A percentile compares a stretch with the other conserved stretches of the same genome.
These are phyloP conservation scores for Penicillium fuscoglaucum DNA, from an alignment of 2,329 filamentous ascomycete genomes.

Conservation along the genomic window DNA sequence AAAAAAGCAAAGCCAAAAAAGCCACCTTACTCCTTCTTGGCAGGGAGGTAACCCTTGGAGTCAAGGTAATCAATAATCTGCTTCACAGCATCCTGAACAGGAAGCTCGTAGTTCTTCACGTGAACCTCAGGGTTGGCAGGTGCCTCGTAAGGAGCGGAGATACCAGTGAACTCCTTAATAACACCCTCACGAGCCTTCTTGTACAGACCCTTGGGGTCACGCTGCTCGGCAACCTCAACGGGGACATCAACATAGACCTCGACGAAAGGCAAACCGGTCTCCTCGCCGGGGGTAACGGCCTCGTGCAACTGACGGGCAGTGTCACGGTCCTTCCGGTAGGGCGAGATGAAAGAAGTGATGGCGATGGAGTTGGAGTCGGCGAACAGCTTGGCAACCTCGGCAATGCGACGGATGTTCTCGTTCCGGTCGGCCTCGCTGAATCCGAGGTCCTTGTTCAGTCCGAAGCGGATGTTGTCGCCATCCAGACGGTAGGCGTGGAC, in stretches of 20 bases:
- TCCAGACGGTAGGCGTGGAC: conserved; percentile 88
- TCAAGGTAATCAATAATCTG: conserved; percentile 80
- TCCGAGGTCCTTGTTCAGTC: conserved; percentile 94
- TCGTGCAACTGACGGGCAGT: conserved; percentile 79
- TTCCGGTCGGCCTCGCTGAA: conserved; percentile 92
- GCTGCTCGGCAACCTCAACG: conserved; percentile 86
- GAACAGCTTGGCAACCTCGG: conserved; percentile 95
- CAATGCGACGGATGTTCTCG: conserved; percentile 96
- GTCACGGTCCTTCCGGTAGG: conserved; percentile 83
- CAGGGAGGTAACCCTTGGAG: conserved; percentile 62
- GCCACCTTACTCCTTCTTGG: conserved; percentile 31
- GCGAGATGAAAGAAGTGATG: conserved; percentile 95
- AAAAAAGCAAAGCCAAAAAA: background rate
- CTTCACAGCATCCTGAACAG: conserved; percentile 83
- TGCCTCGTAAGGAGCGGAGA: conserved; percentile 92
- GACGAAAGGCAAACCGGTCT: conserved; percentile 74
- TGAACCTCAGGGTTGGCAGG: conserved; percentile 83
- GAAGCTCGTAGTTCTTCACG: conserved; percentile 77
- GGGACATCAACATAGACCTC: conserved; percentile 94
- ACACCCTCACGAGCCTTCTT: conserved; percentile 92
- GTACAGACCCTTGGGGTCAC: conserved; percentile 96
- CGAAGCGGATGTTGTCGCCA: conserved; percentile 97
- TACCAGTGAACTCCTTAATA: conserved; percentile 97
- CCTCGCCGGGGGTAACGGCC: conserved; percentile 58
- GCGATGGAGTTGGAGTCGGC: conserved; percentile 85